A percentile compares a stretch with the other conserved stretches of the same genome.
These are phyloP conservation scores for Pinguiococcus pyrenoidosus DNA, from an alignment of 108 stramenopile species.

Conservation along the genomic window DNA sequence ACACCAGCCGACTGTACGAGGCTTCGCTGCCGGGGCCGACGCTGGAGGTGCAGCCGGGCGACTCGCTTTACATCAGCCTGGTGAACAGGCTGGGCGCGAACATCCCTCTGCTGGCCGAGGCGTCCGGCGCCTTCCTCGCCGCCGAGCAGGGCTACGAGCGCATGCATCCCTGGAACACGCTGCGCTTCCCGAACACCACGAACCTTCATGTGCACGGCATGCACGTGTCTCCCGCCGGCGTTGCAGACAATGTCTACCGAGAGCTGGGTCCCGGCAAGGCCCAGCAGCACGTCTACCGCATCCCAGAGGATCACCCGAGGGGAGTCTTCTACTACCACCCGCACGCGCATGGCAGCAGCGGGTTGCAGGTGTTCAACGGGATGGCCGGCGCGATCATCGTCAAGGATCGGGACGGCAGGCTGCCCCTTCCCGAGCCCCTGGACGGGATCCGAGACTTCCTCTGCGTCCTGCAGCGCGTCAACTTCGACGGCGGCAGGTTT, in stretches of 20 bases:
- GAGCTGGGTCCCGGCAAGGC: neutral
- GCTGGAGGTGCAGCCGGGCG: neutral
- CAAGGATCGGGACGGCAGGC: neutral
- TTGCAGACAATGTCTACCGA: conserved; percentile 6
- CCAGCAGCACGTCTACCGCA: neutral
- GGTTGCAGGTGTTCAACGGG: conserved; percentile 2
- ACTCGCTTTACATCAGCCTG: neutral
- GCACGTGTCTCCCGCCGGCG: conserved; percentile 8
- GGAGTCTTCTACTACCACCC: conserved; percentile 14
- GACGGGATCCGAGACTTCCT: too few species aligned
- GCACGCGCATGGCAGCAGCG: conserved; percentile 1
- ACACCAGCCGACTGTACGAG: too few species aligned
- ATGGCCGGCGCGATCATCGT: conserved; percentile 5
- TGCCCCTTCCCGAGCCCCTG: too few species aligned
- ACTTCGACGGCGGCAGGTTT: too few species aligned
- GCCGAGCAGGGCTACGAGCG: neutral
- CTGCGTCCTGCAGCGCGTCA: too few species aligned
- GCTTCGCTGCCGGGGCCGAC: conserved; percentile 8
- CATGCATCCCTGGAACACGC: neutral
- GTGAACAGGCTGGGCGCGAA: neutral
- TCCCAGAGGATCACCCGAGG: conserved; percentile 5
- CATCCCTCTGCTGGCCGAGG: too few species aligned
- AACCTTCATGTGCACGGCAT: conserved; percentile 8
- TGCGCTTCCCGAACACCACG: conserved; percentile 12
- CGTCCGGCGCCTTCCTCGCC: too few species aligned